Percentiles rank a stretch among this genome's conserved stretches.
Evolutionary conservation across 768 basidiomycete genomes (phyloP).

Genomic region (Lyophyllum atratum): DNA sequence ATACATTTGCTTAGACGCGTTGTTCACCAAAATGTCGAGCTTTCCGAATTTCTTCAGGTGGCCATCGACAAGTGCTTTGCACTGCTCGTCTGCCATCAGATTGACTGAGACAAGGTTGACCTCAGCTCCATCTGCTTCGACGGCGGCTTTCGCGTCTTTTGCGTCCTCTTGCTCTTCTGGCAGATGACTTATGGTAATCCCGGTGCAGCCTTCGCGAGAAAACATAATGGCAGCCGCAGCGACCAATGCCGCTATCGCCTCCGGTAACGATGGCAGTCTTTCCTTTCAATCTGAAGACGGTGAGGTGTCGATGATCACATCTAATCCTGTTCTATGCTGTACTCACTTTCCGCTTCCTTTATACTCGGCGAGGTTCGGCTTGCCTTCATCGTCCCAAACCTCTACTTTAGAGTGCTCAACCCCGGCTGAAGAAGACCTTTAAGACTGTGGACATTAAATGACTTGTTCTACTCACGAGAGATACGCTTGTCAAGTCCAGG

Average conservation of each 20-base stretch:
- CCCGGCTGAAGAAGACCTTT: constrained; percentile 22
- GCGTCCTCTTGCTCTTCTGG: constrained; percentile 59
- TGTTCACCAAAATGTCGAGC: constrained; percentile 62
- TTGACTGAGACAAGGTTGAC: constrained; percentile 40
- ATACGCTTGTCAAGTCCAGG: constrained; percentile 53
- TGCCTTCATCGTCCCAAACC: constrained; percentile 51
- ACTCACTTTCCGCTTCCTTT: constrained; percentile 46
- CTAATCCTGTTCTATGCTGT: not conserved
- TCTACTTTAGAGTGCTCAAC: constrained; percentile 44
- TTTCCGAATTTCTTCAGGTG: constrained; percentile 47
- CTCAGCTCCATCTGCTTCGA: constrained; percentile 39
- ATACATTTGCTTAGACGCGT: constrained; percentile 51
- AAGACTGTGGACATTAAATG: not conserved
- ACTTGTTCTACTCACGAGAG: constrained; percentile 31
- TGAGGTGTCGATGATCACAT: not conserved
- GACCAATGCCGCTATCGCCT: constrained; percentile 53
- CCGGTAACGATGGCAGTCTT: constrained; percentile 39
- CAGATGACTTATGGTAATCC: constrained; percentile 55
- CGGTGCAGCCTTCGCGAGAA: constrained; percentile 50
- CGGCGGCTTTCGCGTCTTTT: constrained; percentile 48
- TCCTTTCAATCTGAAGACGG: constrained; percentile 25
- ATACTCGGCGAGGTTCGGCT: constrained; percentile 54
- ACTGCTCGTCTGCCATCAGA: constrained; percentile 41
- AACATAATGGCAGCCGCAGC: constrained; percentile 50
- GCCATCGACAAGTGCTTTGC: constrained; percentile 46